Evolutionary conservation across 345 rosid genomes (phyloP).

Genomic region (Nephelium lappaceum): DNA sequence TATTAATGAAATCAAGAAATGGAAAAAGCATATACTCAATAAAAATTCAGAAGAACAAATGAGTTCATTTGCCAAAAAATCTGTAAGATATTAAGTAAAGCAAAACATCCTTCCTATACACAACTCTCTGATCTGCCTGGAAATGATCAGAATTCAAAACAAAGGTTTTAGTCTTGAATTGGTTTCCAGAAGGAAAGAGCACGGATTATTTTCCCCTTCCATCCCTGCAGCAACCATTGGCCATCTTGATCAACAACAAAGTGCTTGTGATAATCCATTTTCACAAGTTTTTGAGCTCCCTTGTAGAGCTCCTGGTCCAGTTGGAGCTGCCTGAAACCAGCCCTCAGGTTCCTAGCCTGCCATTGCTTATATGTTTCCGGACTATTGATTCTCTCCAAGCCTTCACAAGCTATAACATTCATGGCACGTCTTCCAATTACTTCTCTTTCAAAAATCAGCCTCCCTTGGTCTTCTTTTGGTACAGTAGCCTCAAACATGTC

Average conservation of each 20-base stretch:
- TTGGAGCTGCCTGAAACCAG: slow-evolving; percentile 53
- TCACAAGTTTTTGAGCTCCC: slow-evolving; percentile 26
- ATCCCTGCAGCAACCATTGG: slow-evolving; percentile 57
- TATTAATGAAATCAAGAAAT: too few relatives aligned
- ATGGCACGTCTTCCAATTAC: slow-evolving; percentile 40
- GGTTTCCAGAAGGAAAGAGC: slow-evolving; percentile 54
- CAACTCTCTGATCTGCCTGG: too few relatives aligned
- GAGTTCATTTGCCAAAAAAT: too few relatives aligned
- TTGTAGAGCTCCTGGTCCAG: slow-evolving; percentile 32
- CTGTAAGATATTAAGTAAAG: too few relatives aligned
- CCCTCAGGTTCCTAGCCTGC: slow-evolving; percentile 43
- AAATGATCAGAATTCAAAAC: background rate
- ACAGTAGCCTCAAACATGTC: slow-evolving; percentile 54
- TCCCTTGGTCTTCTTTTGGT: slow-evolving; percentile 44
- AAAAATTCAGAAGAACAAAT: too few relatives aligned
- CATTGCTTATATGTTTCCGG: slow-evolving; percentile 65
- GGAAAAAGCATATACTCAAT: too few relatives aligned
- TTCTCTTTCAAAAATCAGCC: slow-evolving; percentile 52
- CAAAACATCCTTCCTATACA: too few relatives aligned
- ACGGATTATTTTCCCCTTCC: slow-evolving; percentile 55
- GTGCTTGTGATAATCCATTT: slow-evolving; percentile 41
- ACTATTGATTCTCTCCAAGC: slow-evolving; percentile 58
- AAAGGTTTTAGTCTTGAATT: slow-evolving; percentile 14
- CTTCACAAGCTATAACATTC: slow-evolving; percentile 71
- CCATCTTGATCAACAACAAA: slow-evolving; percentile 44